phyloP scores from a whole-genome alignment of 352 stramenopile species.

The Phytopythium helicoides region DNA sequence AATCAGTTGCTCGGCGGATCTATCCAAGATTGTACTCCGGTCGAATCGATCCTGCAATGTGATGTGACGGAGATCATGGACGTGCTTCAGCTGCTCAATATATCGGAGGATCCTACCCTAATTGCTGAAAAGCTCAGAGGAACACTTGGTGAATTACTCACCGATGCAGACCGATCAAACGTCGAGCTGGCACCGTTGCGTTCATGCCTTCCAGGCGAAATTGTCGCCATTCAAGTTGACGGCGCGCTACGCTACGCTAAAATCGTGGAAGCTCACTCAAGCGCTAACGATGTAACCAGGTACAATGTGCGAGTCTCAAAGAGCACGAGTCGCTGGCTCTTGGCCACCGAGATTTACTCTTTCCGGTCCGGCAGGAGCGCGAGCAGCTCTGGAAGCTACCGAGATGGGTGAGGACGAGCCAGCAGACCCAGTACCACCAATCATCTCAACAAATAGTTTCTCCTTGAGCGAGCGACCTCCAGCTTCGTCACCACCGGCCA shows the following conservation, averaged over 20 bases:
- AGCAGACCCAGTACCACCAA: neutral
- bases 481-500: no score
- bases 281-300: constrained; percentile 34
- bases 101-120: constrained; percentile 58
- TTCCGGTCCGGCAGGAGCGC: constrained; percentile 55
- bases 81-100: constrained; percentile 53
- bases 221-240: constrained; percentile 56
- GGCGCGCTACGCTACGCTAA: constrained; percentile 60
- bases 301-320: constrained; percentile 66
- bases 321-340: constrained; percentile 29
- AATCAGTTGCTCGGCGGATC: constrained; percentile 66
- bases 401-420: neutral
- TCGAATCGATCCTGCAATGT: constrained; percentile 67
- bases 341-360: constrained; percentile 66
- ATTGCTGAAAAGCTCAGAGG: constrained; percentile 73
- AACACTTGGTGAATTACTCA: constrained; percentile 46
- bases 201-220: constrained; percentile 65
- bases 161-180: constrained; percentile 33
- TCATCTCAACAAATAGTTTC: no score
- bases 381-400: constrained; percentile 6
- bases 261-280: constrained; percentile 41
- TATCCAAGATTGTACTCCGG: constrained; percentile 53
- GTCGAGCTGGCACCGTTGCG: constrained; percentile 65
- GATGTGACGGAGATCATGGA: constrained; percentile 45
- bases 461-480: no score